These are phyloP conservation scores for Saccharomycopsis lassenensis DNA, from an alignment of 805 yeast species.

Conservation along the genomic window DNA sequence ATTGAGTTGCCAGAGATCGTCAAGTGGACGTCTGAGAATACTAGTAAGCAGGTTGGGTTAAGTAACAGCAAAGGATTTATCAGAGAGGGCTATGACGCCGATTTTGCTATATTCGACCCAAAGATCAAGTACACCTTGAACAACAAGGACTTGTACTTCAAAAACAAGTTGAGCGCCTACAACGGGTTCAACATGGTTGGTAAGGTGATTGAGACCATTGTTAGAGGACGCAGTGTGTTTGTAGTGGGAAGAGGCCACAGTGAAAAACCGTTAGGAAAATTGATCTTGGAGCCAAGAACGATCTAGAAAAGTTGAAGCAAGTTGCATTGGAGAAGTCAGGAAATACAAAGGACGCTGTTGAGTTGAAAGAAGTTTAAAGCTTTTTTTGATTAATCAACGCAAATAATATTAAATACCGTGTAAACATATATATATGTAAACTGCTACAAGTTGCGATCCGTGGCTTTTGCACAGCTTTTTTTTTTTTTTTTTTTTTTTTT, in stretches of 20 bases:
- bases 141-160: slow-evolving; percentile 54
- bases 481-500: no score
- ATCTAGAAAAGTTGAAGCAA: no score
- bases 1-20: slow-evolving; percentile 51
- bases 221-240: slow-evolving; percentile 67
- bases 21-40: slow-evolving; percentile 71
- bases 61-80: slow-evolving; percentile 62
- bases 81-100: slow-evolving; percentile 76
- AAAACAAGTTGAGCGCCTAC: slow-evolving; percentile 84
- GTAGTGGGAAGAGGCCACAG: slow-evolving; percentile 42
- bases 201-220: slow-evolving; percentile 64
- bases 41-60: slow-evolving; percentile 80
- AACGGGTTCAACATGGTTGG: slow-evolving; percentile 63
- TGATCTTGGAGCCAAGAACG: slow-evolving; percentile 50
- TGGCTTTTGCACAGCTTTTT: no score
- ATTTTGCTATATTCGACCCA: slow-evolving; percentile 73
- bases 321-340: no score
- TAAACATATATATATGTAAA: no score
- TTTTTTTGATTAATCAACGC: no score
- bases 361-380: no score
- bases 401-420: no score
- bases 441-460: no score
- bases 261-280: slow-evolving; percentile 43
- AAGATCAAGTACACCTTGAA: slow-evolving; percentile 36
- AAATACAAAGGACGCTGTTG: no score